These are phyloP conservation scores for Lactarius sanguifluus DNA, from an alignment of 768 basidiomycete species.

Conservation along the genomic window DNA sequence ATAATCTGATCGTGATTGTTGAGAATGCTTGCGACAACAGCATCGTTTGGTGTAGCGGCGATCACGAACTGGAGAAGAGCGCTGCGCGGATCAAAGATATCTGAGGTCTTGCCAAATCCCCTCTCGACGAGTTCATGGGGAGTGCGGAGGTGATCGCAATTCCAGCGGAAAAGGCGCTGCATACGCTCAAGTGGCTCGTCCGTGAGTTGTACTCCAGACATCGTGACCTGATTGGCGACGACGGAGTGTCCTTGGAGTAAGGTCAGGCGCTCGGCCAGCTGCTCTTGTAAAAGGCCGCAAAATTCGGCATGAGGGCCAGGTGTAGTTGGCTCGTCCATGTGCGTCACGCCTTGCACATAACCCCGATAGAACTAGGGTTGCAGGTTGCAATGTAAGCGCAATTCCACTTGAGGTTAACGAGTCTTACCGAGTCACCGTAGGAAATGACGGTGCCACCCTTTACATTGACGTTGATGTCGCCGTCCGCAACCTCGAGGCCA, in stretches of 20 bases:
- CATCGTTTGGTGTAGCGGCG: slow-evolving; percentile 59
- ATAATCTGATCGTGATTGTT: slow-evolving; percentile 51
- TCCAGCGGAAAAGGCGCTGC: slow-evolving; percentile 50
- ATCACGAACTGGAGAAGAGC: slow-evolving; percentile 80
- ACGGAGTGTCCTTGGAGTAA: slow-evolving; percentile 33
- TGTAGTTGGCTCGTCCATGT: slow-evolving; percentile 32
- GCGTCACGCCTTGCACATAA: slow-evolving; percentile 40
- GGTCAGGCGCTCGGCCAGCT: slow-evolving; percentile 38
- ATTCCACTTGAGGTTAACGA: background rate
- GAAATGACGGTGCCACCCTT: slow-evolving; percentile 32
- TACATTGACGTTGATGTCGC: slow-evolving; percentile 92
- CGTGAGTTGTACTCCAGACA: slow-evolving; percentile 36
- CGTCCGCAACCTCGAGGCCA: slow-evolving; percentile 86
- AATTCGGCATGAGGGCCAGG: slow-evolving; percentile 50
- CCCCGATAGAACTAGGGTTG: slow-evolving; percentile 73
- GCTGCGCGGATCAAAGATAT: slow-evolving; percentile 42
- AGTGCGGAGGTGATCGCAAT: slow-evolving; percentile 53
- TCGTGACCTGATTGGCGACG: slow-evolving; percentile 37
- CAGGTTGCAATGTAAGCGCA: background rate
- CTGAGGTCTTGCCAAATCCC: slow-evolving; percentile 8
- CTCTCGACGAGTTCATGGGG: slow-evolving; percentile 39
- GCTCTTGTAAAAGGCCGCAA: slow-evolving; percentile 47
- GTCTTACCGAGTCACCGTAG: slow-evolving; percentile 34
- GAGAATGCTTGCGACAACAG: slow-evolving; percentile 51
- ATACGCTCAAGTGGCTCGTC: slow-evolving; percentile 38